Percentiles rank a stretch among this genome's conserved stretches.
Conservation (phyloP, 495 filamentous ascomycete genomes). For the Talaromyces proteolyticus region DNA sequence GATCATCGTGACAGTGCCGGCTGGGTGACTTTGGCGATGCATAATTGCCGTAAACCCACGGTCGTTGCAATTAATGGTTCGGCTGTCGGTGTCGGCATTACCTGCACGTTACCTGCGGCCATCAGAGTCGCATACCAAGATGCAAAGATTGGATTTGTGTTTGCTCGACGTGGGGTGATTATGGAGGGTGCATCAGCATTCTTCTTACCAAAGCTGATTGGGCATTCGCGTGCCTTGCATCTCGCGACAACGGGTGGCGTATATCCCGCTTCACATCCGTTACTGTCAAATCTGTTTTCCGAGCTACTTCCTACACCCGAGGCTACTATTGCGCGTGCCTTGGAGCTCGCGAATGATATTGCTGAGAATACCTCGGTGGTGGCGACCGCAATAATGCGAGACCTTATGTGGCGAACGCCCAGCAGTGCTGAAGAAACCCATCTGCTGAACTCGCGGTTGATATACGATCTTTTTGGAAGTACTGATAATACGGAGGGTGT, state of each 20-base stretch:
- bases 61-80: constrained; percentile 55
- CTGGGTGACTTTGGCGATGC: constrained; percentile 49
- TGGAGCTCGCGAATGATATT: constrained; percentile 46
- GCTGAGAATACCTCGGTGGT: constrained; percentile 46
- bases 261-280: constrained; percentile 27
- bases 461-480: constrained; percentile 44
- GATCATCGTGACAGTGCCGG: constrained; percentile 39
- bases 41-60: constrained; percentile 54
- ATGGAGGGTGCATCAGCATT: constrained; percentile 55
- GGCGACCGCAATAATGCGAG: constrained; percentile 44
- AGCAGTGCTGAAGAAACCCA: constrained; percentile 47
- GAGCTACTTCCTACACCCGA: constrained; percentile 42
- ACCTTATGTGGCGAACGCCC: constrained; percentile 49
- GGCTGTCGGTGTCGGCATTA: constrained; percentile 58
- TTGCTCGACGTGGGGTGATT: constrained; percentile 49
- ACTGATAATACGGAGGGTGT: constrained; percentile 45
- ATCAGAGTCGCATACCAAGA: constrained; percentile 45
- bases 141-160: constrained; percentile 54
- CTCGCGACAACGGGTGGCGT: constrained; percentile 27
- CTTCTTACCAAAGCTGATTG: constrained; percentile 55
- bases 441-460: constrained; percentile 48
- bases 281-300: constrained; percentile 46
- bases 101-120: constrained; percentile 53
- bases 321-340: constrained; percentile 41
- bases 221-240: constrained; percentile 45